Conservation (phyloP, 164 flowering plant species). For the Paratinospora sagittata region DNA sequence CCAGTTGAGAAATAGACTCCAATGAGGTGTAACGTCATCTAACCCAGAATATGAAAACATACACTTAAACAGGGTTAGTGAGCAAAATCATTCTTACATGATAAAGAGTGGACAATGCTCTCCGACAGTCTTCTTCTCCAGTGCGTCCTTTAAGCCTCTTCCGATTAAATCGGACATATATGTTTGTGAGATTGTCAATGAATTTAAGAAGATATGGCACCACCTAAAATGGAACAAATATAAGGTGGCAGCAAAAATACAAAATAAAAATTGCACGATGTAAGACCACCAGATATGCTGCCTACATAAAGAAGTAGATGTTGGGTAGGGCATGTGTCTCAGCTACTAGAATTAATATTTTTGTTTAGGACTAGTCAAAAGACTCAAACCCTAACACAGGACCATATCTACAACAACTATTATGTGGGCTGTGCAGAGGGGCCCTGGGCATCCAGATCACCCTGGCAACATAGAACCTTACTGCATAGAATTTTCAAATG, state of each 20-base stretch:
- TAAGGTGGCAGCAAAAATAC: background rate
- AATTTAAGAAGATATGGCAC: slow-evolving; percentile 90
- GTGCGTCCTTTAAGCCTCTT: slow-evolving; percentile 94
- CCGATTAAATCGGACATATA: slow-evolving; percentile 89
- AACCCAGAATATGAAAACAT: background rate
- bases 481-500: background rate
- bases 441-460: background rate
- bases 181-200: slow-evolving; percentile 87
- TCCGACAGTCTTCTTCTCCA: slow-evolving; percentile 78
- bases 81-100: slow-evolving; percentile 39
- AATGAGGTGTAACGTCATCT: background rate
- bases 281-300: background rate
- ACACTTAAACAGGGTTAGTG: slow-evolving; percentile 2
- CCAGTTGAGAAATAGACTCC: background rate
- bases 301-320: background rate
- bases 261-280: background rate
- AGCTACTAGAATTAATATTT: background rate
- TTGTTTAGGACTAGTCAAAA: background rate
- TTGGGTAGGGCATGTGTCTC: background rate
- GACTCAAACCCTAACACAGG: background rate
- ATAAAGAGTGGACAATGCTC: slow-evolving; percentile 81
- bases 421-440: background rate
- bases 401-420: background rate
- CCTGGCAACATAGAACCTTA: background rate
- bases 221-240: slow-evolving; percentile 39